Base-by-base conservation (phyloP, 2,329 filamentous ascomycete genomes). In the Blastomyces percursus region DNA sequence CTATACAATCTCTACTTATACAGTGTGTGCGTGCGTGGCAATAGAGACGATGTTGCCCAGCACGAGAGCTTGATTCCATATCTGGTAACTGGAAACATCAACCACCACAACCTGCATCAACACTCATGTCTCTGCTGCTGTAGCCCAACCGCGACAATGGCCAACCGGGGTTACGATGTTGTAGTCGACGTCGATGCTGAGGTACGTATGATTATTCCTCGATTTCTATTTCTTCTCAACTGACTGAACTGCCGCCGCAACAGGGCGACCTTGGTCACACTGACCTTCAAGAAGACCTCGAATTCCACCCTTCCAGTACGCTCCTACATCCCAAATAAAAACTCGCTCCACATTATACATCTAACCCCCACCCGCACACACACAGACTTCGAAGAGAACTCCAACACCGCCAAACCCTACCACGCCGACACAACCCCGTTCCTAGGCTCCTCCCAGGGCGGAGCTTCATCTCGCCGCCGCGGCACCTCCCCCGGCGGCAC, bases 151-250 rank as follows among this genome's bases (percentile, higher is more conserved):
- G 65, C 71, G 80, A 58, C 70, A 62, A 92, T 92, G 89, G 84
- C 89, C 63, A 89, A 89, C 75, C 83, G 90, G 73, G 92, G 92
- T 69, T 99, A 99, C 76, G 94, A 99, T 80, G 94, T 96, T 65
- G 93, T 99, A 68, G 94, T 99, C 64, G 94, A 99, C 71, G 88
- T 97, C 62, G 94, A 99, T 75, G 90, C 94, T 72, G 94, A 97
- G 84, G 91, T 96, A 78, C 67, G 77, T 96, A 79, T 67, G 77
- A 32, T 16, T 24, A 46, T 32, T 42, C 57, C 61, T 59, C 24
- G 19, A 7, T 21, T 9, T 27, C 44, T 14, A 59, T 42, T 19
- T 35, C 35, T 32, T 35, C 38, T 21, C 12, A 35, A 57, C 55
- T 58, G 19, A 58, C 56, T 21, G 12, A 30, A 16, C 50, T 30